Evolutionary conservation across 257 asterid genomes (phyloP).

Genomic region (Apocynum venetum): DNA sequence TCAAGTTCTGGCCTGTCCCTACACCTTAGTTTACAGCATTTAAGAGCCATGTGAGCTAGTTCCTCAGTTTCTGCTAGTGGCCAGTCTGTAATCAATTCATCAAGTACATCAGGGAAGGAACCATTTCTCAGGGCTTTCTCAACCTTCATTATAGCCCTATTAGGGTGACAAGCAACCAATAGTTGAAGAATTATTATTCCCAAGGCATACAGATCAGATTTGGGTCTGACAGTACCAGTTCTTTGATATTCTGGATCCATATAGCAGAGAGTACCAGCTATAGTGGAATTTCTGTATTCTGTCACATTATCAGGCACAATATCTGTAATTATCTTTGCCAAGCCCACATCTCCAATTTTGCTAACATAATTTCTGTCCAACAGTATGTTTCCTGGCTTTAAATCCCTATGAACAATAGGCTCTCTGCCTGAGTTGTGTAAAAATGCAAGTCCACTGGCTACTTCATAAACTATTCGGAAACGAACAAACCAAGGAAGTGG

Average conservation of each 20-base stretch:
- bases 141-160: slow-evolving; percentile 55
- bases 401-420: slow-evolving; percentile 81
- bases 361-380: slow-evolving; percentile 56
- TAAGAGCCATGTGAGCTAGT: slow-evolving; percentile 52
- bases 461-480: slow-evolving; percentile 72
- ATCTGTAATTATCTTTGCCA: slow-evolving; percentile 65
- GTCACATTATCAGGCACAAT: slow-evolving; percentile 71
- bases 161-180: slow-evolving; percentile 58
- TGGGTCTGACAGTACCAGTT: slow-evolving; percentile 85
- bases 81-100: slow-evolving; percentile 62
- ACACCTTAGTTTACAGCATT: slow-evolving; percentile 72
- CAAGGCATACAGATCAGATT: slow-evolving; percentile 82
- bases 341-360: slow-evolving; percentile 87
- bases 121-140: slow-evolving; percentile 58
- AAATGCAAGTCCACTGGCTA: slow-evolving; percentile 88
- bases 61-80: slow-evolving; percentile 64
- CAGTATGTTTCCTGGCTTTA: slow-evolving; percentile 86
- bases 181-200: slow-evolving; percentile 78
- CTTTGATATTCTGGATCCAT: slow-evolving; percentile 92
- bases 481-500: slow-evolving; percentile 73
- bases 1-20: slow-evolving; percentile 93
- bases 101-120: slow-evolving; percentile 45
- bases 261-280: slow-evolving; percentile 79
- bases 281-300: slow-evolving; percentile 60
- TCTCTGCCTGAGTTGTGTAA: slow-evolving; percentile 75